Evolutionary conservation across 495 filamentous ascomycete genomes (phyloP).

Genomic region (Neurospora hispaniola): DNA sequence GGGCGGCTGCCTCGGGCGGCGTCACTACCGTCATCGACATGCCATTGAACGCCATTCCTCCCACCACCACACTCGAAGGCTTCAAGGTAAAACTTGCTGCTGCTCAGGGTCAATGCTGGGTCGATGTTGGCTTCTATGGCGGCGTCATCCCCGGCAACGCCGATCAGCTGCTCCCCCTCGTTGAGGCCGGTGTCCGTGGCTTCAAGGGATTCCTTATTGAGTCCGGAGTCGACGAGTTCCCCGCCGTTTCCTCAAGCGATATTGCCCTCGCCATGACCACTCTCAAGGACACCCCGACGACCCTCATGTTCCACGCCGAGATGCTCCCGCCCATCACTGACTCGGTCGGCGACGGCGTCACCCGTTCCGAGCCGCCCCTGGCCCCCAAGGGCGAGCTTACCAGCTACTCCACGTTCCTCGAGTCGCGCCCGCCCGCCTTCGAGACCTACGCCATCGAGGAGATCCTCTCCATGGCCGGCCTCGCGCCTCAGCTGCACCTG

Average conservation of each 20-base stretch:
- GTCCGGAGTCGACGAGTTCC: conserved; percentile 93
- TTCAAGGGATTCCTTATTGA: conserved; percentile 99
- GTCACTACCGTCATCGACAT: conserved; percentile 98
- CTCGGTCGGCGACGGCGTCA: conserved; percentile 71
- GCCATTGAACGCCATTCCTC: conserved; percentile 95
- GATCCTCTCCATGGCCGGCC: conserved; percentile 68
- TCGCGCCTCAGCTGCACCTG: conserved; percentile 74
- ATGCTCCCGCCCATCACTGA: conserved; percentile 85
- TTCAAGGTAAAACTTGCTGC: conserved; percentile 79
- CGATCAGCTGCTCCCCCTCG: conserved; percentile 65
- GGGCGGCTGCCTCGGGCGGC: conserved; percentile 88
- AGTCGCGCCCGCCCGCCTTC: conserved; percentile 79
- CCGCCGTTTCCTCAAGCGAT: conserved; percentile 71
- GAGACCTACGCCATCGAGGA: conserved; percentile 86
- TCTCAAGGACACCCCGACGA: conserved; percentile 66
- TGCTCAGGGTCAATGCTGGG: conserved; percentile 87
- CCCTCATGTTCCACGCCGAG: conserved; percentile 97
- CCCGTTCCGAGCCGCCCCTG: conserved; percentile 59
- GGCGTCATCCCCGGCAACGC: conserved; percentile 90
- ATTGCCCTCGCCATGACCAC: conserved; percentile 69
- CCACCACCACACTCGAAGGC: conserved; percentile 78
- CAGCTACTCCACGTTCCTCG: conserved; percentile 81
- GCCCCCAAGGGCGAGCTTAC: conserved; percentile 66
- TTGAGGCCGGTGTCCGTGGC: conserved; percentile 76
- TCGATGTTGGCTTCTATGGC: conserved; percentile 97